phyloP scores from a whole-genome alignment of 306 rosid species.

The Pyrus betulifolia region DNA sequence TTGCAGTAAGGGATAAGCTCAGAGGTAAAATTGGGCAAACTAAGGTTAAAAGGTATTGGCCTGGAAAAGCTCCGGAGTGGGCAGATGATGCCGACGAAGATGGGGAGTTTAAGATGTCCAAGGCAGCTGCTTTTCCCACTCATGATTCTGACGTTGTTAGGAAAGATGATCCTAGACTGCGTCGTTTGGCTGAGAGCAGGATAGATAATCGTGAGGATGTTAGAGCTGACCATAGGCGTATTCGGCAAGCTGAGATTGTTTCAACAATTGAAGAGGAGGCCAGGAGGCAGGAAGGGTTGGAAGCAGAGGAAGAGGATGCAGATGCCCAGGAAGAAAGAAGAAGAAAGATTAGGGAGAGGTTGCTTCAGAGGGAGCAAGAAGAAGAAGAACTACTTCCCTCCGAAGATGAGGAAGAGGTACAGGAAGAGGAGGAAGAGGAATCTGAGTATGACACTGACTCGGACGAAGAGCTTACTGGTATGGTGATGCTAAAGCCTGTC shows the following conservation, averaged over 20 bases:
- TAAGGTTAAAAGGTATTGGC: constrained; percentile 90
- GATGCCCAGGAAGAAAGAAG: constrained; percentile 80
- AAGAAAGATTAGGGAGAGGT: constrained; percentile 55
- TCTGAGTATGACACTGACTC: constrained; percentile 94
- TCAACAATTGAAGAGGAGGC: constrained; percentile 86
- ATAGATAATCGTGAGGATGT: constrained; percentile 84
- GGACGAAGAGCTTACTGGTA: constrained; percentile 73
- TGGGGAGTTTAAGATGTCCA: constrained; percentile 48
- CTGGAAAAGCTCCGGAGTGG: constrained; percentile 95
- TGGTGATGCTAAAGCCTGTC: constrained; percentile 91
- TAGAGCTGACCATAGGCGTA: constrained; percentile 86
- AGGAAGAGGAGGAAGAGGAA: constrained; percentile 76
- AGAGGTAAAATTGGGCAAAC: constrained; percentile 94
- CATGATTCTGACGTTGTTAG: constrained; percentile 38
- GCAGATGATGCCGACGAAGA: constrained; percentile 74
- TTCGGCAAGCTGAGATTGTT: constrained; percentile 89
- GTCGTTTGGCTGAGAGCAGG: constrained; percentile 70
- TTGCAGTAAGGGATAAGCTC: constrained; percentile 84
- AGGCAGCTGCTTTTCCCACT: constrained; percentile 62
- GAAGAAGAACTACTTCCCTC: constrained; percentile 57
- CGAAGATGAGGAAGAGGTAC: constrained; percentile 69
- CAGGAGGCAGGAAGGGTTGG: constrained; percentile 78
- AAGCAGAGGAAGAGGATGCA: constrained; percentile 69
- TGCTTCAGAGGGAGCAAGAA: constrained; percentile 80
- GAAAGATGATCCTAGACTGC: constrained; percentile 76